These are phyloP conservation scores for Pichia manshurica DNA, from an alignment of 805 yeast species.

Conservation along the genomic window DNA sequence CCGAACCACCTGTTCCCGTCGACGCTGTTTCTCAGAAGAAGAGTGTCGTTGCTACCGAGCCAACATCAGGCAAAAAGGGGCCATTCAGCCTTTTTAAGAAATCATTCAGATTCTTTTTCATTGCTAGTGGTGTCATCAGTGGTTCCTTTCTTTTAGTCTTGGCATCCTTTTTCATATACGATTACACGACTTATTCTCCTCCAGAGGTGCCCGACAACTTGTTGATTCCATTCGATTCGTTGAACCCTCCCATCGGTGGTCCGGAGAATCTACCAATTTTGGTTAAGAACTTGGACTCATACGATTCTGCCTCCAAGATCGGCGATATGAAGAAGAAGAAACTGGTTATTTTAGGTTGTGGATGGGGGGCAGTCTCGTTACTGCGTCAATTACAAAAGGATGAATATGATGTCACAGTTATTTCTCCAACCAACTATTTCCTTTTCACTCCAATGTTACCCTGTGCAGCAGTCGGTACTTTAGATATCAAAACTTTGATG, in stretches of 20 bases:
- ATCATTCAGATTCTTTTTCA: conserved; percentile 29
- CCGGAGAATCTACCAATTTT: conserved; percentile 66
- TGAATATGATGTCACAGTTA: conserved; percentile 79
- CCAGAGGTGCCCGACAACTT: conserved; percentile 38
- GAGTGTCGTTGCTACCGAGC: too few species aligned
- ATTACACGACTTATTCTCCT: conserved; percentile 55
- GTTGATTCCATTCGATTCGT: conserved; percentile 46
- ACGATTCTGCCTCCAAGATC: conserved; percentile 43
- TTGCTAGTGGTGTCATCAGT: conserved; percentile 39
- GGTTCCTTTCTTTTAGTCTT: conserved; percentile 38
- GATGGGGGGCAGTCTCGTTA: conserved; percentile 90
- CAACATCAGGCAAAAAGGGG: too few species aligned
- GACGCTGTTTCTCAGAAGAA: too few species aligned
- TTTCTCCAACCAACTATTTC: conserved; percentile 93
- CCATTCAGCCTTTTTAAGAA: conserved; percentile 25
- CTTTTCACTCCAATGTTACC: conserved; percentile 92
- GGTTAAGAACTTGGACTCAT: conserved; percentile 50
- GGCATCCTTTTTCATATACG: conserved; percentile 54
- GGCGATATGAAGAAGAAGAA: conserved; percentile 59
- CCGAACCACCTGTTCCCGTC: too few species aligned
- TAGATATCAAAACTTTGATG: conserved; percentile 83
- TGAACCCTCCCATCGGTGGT: conserved; percentile 56
- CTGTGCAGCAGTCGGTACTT: conserved; percentile 90
- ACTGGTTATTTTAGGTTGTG: conserved; percentile 76
- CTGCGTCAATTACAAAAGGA: conserved; percentile 80